These are phyloP conservation scores for Tulasnella sp. DNA, from an alignment of 768 basidiomycete genomes.

Conservation along the genomic window DNA sequence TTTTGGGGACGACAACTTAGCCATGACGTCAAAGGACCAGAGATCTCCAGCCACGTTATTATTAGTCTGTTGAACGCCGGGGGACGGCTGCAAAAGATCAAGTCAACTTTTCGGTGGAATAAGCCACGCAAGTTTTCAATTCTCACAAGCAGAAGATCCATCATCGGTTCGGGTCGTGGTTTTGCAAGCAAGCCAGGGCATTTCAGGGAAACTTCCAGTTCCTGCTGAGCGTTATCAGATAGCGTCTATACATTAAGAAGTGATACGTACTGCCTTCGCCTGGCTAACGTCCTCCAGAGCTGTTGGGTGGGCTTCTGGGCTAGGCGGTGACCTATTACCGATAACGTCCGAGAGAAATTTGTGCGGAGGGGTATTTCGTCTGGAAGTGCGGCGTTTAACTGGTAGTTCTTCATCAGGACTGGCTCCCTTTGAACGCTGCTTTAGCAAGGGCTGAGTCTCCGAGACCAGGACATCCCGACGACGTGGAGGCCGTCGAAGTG, in stretches of 20 bases:
- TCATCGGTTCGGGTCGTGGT: not conserved
- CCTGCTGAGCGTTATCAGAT: not conserved
- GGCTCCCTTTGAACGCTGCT: too few relatives aligned
- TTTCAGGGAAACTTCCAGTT: not conserved
- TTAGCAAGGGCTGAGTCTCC: too few relatives aligned
- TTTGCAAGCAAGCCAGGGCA: not conserved
- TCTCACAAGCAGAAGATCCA: not conserved
- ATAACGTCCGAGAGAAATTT: not conserved
- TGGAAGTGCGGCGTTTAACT: not conserved
- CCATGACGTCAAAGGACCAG: not conserved
- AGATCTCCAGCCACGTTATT: not conserved
- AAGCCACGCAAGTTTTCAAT: not conserved
- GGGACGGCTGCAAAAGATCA: too few relatives aligned
- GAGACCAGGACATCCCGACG: too few relatives aligned
- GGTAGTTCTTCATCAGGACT: not conserved
- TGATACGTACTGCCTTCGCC: not conserved
- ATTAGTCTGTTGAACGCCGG: not conserved
- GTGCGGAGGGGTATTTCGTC: not conserved
- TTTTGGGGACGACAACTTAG: not conserved
- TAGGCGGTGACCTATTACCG: not conserved
- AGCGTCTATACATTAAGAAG: not conserved
- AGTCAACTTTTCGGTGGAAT: not conserved
- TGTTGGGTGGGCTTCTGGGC: not conserved
- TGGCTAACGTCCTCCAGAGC: not conserved
- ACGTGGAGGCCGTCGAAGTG: too few relatives aligned